Base-by-base conservation (phyloP, 768 basidiomycete species). In the Chalciporus piperatus region DNA sequence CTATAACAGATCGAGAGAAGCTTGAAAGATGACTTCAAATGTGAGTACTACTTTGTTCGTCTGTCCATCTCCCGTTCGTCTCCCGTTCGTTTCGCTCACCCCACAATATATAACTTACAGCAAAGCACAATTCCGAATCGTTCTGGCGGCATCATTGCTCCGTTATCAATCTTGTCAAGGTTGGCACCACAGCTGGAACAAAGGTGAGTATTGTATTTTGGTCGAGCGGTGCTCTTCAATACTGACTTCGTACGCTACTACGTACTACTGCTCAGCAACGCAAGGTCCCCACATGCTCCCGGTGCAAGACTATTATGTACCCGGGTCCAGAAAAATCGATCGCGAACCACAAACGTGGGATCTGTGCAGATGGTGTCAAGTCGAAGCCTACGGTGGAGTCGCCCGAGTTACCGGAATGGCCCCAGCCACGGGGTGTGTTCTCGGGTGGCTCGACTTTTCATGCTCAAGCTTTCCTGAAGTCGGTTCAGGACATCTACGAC, bases 391-490 rank as follows among this genome's bases (percentile, higher is more conserved):
- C 20, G 3, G 22, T 7, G 3, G 23, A 38, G 33, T 10, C 5
- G 9, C 28, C 44, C 19, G 44, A 41, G 4, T 12, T 17, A 16
- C 54, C 50, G 10, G 12, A 27, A 17, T 52, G 54, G 54, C 50
- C 40, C 12, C 52, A 56, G 51, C 54, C 28, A 9, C 45, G 39
- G 1, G 54, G 52, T 2, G 14, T 56, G 3, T 56, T 54, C 28
- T 53, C 27, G 1, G 45, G 32, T 4, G 22, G 51, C 5, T 27
- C 20, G 4, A 17, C 1, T 3, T 54, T 54, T 33, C 48, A 50
- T 20, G 9, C 41, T 1, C 3, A 11, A 2, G 41, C 19, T 0
- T 43, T 50, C 22, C 25, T 50, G 5, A 28, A 28, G 33, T 43
- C 11, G 8, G 41, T 50, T 3, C 20, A 44, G 14, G 7, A 28